These are phyloP conservation scores for Pneumocystis oryctolagi DNA, from an alignment of 1,139 yeast species.

Conservation along the genomic window DNA sequence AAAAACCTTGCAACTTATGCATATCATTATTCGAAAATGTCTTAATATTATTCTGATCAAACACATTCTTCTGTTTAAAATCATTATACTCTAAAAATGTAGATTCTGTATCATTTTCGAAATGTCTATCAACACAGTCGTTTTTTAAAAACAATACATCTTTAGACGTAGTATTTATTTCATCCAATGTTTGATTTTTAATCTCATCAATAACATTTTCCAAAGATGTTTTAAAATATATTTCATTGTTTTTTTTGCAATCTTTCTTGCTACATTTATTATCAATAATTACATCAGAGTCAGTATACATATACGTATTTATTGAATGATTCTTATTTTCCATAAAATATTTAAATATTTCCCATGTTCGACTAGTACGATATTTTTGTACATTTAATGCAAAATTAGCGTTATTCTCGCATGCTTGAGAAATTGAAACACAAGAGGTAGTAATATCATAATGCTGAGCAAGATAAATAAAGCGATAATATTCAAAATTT, in stretches of 20 bases:
- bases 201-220: not conserved
- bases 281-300: not conserved
- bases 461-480: constrained; percentile 8
- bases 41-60: not conserved
- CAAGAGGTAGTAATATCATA: constrained; percentile 26
- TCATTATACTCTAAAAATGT: not conserved
- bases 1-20: not conserved
- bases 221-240: not conserved
- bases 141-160: not conserved
- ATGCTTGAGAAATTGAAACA: constrained; percentile 32
- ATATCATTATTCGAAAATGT: not conserved
- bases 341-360: constrained; percentile 27
- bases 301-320: not conserved
- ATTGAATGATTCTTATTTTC: not conserved
- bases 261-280: not conserved
- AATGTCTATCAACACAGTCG: not conserved
- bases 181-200: not conserved
- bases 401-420: constrained; percentile 43
- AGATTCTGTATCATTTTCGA: not conserved
- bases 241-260: not conserved
- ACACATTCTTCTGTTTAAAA: not conserved
- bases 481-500: not conserved
- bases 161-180: not conserved
- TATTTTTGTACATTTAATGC: constrained; percentile 40
- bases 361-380: constrained; percentile 59